Evolutionary conservation across 2,329 filamentous ascomycete genomes (phyloP), one percentile per base, ranked within the genome.

Genomic region (Pseudocercospora macadamiae): DNA sequence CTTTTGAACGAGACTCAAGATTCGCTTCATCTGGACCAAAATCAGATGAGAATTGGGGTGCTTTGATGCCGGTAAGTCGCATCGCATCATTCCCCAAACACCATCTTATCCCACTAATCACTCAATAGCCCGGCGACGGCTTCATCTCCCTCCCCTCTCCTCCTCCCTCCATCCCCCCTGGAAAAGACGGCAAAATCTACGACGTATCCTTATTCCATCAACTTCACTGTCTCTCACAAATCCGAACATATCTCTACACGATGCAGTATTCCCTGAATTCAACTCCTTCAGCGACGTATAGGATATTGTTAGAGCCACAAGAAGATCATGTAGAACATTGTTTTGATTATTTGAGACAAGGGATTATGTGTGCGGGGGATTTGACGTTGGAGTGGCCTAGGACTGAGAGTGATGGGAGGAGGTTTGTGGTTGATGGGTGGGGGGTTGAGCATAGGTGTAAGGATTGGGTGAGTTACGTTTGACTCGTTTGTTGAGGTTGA

Each of bases 231-330:
- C 66, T 75, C 1, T 51, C 57, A 14, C 66, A 71, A 42, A 67
- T 74, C 28, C 67, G 72, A 3, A 68, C 62, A 9, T 91, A 90
- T 68, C 95, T 83, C 73, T 95, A 97, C 12, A 99, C 93, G 45
- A 97, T 90, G 68, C 99, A 97, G 0, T 93, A 93, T 74, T 97
- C 95, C 5, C 16, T 57, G 9, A 61, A 65, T 8, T 57, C 54
- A 23, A 65, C 63, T 36, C 61, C 64, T 26, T 47, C 62, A 7
- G 37, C 57, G 18, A 52, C 66, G 4, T 65, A 59, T 10, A 61
- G 67, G 3, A 34, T 64, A 2, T 39, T 70, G 39, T 55, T 71
- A 16, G 55, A 51, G 30, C 61, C 64, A 0, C 61, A 67, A 26
- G 64, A 67, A n/a, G 67, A 67, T 18, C 69, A 70, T 30, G 65